These are phyloP conservation scores for Boletus calvinii DNA, from an alignment of 1,284 basidiomycete genomes.

Conservation along the genomic window DNA sequence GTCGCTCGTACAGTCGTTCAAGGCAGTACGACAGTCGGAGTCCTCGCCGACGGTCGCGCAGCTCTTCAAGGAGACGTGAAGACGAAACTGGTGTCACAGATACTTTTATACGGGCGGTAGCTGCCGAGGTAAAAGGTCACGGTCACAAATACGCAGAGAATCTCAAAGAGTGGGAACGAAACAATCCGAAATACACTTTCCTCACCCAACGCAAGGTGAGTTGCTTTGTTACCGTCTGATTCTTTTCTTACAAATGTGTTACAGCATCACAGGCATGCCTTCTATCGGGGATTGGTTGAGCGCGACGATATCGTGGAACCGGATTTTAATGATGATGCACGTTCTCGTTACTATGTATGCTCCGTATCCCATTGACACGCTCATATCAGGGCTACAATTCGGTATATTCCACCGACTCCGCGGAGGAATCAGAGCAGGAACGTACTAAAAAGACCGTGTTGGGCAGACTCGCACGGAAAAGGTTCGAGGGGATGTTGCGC, in stretches of 20 bases:
- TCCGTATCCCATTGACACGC: conserved; percentile 3
- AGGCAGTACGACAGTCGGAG: conserved; percentile 41
- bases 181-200: conserved; percentile 84
- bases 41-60: conserved; percentile 41
- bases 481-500: conserved; percentile 90
- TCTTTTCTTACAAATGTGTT: conserved; percentile 15
- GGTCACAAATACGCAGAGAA: conserved; percentile 76
- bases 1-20: conserved; percentile 33
- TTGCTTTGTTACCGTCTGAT: conserved; percentile 5
- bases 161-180: conserved; percentile 72
- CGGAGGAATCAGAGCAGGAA: conserved; percentile 90
- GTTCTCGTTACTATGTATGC: conserved; percentile 22
- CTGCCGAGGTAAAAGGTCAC: conserved; percentile 79
- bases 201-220: conserved; percentile 67
- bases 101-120: conserved; percentile 82
- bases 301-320: conserved; percentile 57
- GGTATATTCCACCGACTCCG: conserved; percentile 92
- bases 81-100: conserved; percentile 69
- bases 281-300: conserved; percentile 76
- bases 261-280: conserved; percentile 79
- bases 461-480: conserved; percentile 72
- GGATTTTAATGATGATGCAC: conserved; percentile 84
- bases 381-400: conserved; percentile 78
- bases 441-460: conserved; percentile 70
- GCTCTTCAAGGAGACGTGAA: conserved; percentile 36